Conservation (phyloP, 1,284 basidiomycete species). For the Microbotryomycetes sp. region DNA sequence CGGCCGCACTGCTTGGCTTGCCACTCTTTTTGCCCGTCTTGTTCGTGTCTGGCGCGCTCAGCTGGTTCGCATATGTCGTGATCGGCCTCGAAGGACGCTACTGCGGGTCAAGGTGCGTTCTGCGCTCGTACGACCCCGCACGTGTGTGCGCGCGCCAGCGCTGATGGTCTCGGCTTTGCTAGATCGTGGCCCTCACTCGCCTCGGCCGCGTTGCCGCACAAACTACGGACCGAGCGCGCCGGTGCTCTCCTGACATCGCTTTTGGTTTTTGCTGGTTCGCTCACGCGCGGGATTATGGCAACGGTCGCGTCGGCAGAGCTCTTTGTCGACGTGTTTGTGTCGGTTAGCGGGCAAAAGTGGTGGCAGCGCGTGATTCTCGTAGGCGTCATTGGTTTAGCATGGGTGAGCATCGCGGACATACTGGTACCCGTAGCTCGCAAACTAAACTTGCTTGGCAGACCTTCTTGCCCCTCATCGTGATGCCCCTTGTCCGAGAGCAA, state of each 20-base stretch:
- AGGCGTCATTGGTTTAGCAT: constrained; percentile 11
- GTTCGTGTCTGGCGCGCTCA: constrained; percentile 27
- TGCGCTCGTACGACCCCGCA: neutral
- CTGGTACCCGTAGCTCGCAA: too few relatives aligned
- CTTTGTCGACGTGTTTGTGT: constrained; percentile 25
- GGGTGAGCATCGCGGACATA: constrained; percentile 17
- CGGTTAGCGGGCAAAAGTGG: constrained; percentile 10
- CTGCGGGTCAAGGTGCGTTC: constrained; percentile 31
- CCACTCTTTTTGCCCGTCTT: constrained; percentile 34
- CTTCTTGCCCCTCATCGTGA: constrained; percentile 15
- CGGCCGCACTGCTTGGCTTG: constrained; percentile 30
- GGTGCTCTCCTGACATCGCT: constrained; percentile 25
- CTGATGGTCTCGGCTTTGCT: neutral
- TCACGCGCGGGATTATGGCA: constrained; percentile 11
- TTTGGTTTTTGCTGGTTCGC: constrained; percentile 12
- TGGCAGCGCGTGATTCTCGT: constrained; percentile 20
- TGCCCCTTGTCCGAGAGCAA: constrained; percentile 9
- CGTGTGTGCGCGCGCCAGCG: too few relatives aligned
- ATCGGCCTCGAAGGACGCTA: constrained; percentile 35
- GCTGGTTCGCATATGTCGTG: constrained; percentile 34
- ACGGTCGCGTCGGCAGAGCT: constrained; percentile 21
- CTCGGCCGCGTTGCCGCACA: constrained; percentile 34
- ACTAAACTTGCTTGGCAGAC: constrained; percentile 13
- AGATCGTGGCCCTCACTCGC: constrained; percentile 34
- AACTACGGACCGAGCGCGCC: constrained; percentile 23